Percentiles rank a stretch among this genome's conserved stretches.
These are phyloP conservation scores for Penicillium steckii DNA, from an alignment of 495 filamentous ascomycete genomes.

Conservation along the genomic window DNA sequence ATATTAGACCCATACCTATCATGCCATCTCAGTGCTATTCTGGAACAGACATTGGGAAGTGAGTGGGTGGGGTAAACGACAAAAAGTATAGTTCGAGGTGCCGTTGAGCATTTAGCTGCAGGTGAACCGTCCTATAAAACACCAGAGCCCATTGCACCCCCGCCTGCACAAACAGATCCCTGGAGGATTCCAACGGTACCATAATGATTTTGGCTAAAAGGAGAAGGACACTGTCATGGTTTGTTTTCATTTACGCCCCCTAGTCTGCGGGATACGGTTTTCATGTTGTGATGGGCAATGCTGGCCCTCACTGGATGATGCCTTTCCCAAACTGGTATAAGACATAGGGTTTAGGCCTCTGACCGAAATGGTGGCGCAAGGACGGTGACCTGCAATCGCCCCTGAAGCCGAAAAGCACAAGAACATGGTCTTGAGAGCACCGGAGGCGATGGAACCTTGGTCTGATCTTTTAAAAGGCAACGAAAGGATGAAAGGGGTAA, in stretches of 20 bases:
- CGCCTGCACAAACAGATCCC: neutral
- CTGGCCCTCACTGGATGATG: neutral
- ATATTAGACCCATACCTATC: neutral
- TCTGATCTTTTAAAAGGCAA: neutral
- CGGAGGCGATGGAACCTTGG: conserved; percentile 10
- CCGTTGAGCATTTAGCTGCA: conserved; percentile 1
- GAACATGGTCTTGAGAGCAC: neutral
- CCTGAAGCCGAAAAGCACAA: conserved; percentile 5
- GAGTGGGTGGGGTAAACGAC: neutral
- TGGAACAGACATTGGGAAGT: too few species aligned
- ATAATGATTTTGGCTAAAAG: neutral
- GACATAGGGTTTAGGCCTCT: neutral
- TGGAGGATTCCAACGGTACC: neutral
- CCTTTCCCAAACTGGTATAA: neutral
- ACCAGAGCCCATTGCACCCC: neutral
- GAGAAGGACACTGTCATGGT: neutral
- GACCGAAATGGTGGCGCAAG: conserved; percentile 7
- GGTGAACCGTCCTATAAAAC: neutral
- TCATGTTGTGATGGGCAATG: neutral
- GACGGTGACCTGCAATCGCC: conserved; percentile 6
- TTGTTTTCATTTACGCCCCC: neutral
- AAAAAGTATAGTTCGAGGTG: neutral
- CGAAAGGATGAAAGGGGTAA: neutral
- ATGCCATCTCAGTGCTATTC: neutral
- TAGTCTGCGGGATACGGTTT: neutral